Percentiles rank a stretch among this genome's conserved stretches.
Evolutionary conservation across 345 rosid species (phyloP).

Genomic region (Citrus hindsii): DNA sequence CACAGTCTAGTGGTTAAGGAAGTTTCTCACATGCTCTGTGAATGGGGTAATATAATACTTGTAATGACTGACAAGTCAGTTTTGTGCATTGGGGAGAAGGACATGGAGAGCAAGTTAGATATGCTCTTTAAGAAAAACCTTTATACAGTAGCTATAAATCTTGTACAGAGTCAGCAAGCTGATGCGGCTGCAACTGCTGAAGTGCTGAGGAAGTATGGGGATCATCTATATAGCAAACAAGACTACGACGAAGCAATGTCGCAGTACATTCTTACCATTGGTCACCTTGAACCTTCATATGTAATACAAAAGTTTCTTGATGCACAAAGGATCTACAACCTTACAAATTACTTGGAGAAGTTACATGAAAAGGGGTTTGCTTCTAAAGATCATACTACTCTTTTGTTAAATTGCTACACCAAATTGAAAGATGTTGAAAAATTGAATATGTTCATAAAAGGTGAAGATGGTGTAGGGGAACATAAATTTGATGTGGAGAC

Average conservation of each 20-base stretch:
- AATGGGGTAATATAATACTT: conserved; percentile 93
- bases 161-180: conserved; percentile 97
- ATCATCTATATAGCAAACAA: conserved; percentile 91
- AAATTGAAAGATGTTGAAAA: conserved; percentile 95
- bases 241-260: conserved; percentile 97
- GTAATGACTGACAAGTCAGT: conserved; percentile 66
- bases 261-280: conserved; percentile 88
- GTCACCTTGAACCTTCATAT: conserved; percentile 97
- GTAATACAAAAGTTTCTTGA: conserved; percentile 98
- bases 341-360: conserved; percentile 92
- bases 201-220: conserved; percentile 95
- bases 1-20: conserved; percentile 77
- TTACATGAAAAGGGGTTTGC: conserved; percentile 96
- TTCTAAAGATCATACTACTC: conserved; percentile 98
- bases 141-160: conserved; percentile 91
- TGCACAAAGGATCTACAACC: conserved; percentile 97
- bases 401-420: conserved; percentile 92
- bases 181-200: conserved; percentile 99
- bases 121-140: conserved; percentile 97
- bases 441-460: conserved; percentile 82
- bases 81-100: conserved; percentile 89
- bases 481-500: conserved; percentile 97
- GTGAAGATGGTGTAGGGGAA: conserved; percentile 89
- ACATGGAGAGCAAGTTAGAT: conserved; percentile 98
- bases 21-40: conserved; percentile 91